phyloP scores from a whole-genome alignment of 441 rosid genomes.

The Gossypium davidsonii region DNA sequence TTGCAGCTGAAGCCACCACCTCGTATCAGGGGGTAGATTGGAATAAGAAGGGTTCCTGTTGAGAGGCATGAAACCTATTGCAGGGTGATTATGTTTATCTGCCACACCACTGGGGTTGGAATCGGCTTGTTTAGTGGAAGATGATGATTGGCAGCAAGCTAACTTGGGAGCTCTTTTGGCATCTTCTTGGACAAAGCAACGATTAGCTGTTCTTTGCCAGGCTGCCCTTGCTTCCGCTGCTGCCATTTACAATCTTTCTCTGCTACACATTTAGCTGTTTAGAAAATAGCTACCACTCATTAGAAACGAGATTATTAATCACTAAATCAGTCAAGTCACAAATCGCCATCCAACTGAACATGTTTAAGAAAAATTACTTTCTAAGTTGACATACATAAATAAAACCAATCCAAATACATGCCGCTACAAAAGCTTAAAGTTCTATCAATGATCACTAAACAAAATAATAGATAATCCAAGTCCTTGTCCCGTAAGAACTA shows the following conservation, averaged over 20 bases:
- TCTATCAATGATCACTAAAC: neutral
- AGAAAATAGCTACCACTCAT: constrained; percentile 9
- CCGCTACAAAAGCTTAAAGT: neutral
- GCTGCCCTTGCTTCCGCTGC: constrained; percentile 89
- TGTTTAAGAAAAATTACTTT: neutral
- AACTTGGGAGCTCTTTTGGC: constrained; percentile 96
- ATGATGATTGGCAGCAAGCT: constrained; percentile 79
- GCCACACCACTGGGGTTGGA: constrained; percentile 40
- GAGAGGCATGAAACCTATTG: constrained; percentile 49
- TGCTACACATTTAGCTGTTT: constrained; percentile 26
- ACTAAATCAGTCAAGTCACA: neutral
- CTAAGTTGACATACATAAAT: neutral
- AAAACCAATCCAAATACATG: neutral
- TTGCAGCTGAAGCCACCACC: constrained; percentile 77
- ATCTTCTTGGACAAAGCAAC: constrained; percentile 97
- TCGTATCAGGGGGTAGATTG: constrained; percentile 46
- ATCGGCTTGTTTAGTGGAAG: constrained; percentile 48
- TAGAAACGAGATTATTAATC: constrained; percentile 3
- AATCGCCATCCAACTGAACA: neutral
- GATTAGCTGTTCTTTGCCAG: constrained; percentile 93
- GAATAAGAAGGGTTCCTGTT: constrained; percentile 39
- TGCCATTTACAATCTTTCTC: constrained; percentile 51
- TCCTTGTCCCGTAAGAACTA: neutral
- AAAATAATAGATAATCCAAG: neutral
- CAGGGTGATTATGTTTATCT: constrained; percentile 39